Conservation (phyloP, 495 filamentous ascomycete genomes). For the Talaromyces stipitatus region DNA sequence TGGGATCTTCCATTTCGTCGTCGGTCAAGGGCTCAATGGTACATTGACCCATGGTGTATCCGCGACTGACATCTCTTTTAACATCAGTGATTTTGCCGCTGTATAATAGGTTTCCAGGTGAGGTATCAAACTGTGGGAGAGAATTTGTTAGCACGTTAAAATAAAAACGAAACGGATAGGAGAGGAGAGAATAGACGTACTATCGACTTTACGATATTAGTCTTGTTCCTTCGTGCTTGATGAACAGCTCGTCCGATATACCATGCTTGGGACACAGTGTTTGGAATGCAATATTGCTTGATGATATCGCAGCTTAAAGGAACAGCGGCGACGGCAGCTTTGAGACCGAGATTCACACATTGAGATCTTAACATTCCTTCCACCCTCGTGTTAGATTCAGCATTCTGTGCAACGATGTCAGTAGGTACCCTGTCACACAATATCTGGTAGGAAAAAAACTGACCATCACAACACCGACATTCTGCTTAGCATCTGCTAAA, state of each 20-base stretch:
- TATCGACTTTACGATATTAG: conserved; percentile 46
- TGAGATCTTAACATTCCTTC: conserved; percentile 20
- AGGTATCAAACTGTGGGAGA: conserved; percentile 13
- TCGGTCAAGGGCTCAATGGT: conserved; percentile 32
- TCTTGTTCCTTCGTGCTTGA: conserved; percentile 34
- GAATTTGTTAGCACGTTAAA: not conserved
- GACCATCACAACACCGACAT: conserved; percentile 16
- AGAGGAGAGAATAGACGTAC: conserved; percentile 24
- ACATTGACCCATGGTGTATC: conserved; percentile 48
- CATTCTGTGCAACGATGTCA: conserved; percentile 19
- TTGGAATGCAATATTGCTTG: conserved; percentile 24
- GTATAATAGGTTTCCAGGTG: conserved; percentile 45
- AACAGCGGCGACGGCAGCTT: conserved; percentile 15
- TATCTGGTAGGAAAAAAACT: not conserved
- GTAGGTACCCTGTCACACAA: not conserved
- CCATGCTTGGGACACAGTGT: conserved; percentile 35
- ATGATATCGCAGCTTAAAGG: conserved; percentile 22
- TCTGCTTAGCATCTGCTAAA: conserved; percentile 25
- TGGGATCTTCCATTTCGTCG: conserved; percentile 10
- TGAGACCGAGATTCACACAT: conserved; percentile 20
- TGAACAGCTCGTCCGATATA: conserved; percentile 37
- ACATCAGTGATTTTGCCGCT: conserved; percentile 57
- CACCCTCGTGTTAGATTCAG: conserved; percentile 21
- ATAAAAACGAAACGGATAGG: not conserved
- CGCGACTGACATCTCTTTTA: conserved; percentile 40